Evolutionary conservation across 164 flowering plant species (phyloP), one percentile per base, ranked within the genome.

Genomic region (Warburgia ugandensis): DNA sequence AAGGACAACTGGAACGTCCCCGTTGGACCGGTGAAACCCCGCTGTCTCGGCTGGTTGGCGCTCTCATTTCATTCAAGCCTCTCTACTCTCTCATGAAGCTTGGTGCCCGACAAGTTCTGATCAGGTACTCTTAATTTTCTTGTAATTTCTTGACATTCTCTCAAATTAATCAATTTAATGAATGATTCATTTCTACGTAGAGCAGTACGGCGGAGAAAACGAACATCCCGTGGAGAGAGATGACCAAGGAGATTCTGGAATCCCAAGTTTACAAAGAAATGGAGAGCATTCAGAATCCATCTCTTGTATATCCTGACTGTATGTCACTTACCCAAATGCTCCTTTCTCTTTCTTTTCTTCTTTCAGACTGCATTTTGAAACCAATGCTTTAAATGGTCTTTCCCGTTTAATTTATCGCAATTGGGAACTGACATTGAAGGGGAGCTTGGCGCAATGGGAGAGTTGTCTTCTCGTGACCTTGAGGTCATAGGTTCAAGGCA

Each of bases 121-220:
- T 82, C 68, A 79, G 83, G 85, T 71, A 26, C 16, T 11, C 19
- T n/a, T n/a, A n/a, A n/a, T n/a, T n/a, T n/a, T n/a, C n/a, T n/a
- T n/a, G n/a, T n/a, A n/a, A n/a, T n/a, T n/a, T n/a, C n/a, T n/a
- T n/a, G n/a, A n/a, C n/a, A n/a, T n/a, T n/a, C n/a, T n/a, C n/a
- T n/a, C n/a, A n/a, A n/a, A n/a, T n/a, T n/a, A n/a, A n/a, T n/a
- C n/a, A n/a, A n/a, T n/a, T n/a, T n/a, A n/a, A n/a, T n/a, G n/a
- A n/a, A n/a, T n/a, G n/a, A n/a, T n/a, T n/a, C n/a, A n/a, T n/a
- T n/a, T n/a, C n/a, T 42, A 9, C n/a, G n/a, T n/a, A n/a, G 50
- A 63, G 56, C 84, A 80, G 91, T 57, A 83, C 91, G 52, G 91
- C 91, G 29, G 86, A 83, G 74, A 75, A 75, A 57, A 62, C 63